Conservation (phyloP, 163 green algal genomes). For the Scenedesmus sp. region DNA sequence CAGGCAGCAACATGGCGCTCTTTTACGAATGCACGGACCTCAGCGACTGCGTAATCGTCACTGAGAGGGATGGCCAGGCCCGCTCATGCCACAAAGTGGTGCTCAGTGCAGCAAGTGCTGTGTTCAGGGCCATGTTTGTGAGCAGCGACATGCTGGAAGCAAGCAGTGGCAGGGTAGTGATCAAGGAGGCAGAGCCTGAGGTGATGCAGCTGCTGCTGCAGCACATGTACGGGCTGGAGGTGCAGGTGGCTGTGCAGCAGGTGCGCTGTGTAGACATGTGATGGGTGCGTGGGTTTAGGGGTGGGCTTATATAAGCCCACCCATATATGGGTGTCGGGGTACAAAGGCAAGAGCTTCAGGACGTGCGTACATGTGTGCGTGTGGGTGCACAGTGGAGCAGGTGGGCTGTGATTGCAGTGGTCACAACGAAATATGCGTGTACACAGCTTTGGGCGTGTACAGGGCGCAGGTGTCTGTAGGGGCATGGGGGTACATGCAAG, state of each 20-base stretch:
- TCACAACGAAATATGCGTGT: no score
- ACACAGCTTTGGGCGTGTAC: no score
- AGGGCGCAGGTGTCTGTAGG: no score
- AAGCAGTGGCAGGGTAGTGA: not conserved
- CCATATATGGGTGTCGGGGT: no score
- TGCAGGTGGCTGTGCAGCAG: not conserved
- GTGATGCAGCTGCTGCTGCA: not conserved
- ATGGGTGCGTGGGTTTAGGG: not conserved
- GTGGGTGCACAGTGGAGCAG: no score
- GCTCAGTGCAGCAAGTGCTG: not conserved
- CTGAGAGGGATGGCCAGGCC: not conserved
- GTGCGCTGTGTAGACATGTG: not conserved
- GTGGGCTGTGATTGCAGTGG: no score
- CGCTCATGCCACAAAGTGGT: not conserved
- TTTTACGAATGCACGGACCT: not conserved
- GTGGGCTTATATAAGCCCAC: no score
- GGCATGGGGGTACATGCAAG: no score
- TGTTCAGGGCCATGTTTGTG: not conserved
- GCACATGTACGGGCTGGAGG: not conserved
- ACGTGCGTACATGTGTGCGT: no score
- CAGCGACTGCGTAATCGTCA: not conserved
- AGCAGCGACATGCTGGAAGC: not conserved
- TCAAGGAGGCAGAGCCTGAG: not conserved
- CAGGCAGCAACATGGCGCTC: not conserved
- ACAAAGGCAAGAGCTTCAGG: no score